Percentiles rank a stretch among this genome's conserved stretches.
These are phyloP conservation scores for Trichoderma lentiforme DNA, from an alignment of 2,329 filamentous ascomycete species.

Conservation along the genomic window DNA sequence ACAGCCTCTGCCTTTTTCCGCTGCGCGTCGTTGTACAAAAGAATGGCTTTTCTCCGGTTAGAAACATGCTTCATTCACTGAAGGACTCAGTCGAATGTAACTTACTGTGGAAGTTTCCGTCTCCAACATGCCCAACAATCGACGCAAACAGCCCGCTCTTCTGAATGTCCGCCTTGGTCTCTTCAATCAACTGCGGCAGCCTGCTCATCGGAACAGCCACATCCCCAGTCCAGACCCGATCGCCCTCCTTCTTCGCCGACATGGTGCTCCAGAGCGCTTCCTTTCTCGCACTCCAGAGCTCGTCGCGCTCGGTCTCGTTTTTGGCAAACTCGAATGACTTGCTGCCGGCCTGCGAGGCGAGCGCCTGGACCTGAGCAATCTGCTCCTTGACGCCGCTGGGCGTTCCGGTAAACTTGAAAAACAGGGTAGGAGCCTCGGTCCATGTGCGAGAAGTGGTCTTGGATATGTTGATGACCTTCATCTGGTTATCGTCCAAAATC, in stretches of 20 bases:
- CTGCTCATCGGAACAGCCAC: conserved; percentile 78
- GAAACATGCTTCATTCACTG: neutral
- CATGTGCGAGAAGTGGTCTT: conserved; percentile 65
- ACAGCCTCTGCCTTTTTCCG: conserved; percentile 64
- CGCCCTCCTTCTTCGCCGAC: conserved; percentile 60
- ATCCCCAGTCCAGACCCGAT: conserved; percentile 81
- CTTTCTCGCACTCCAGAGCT: conserved; percentile 81
- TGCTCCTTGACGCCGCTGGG: conserved; percentile 73
- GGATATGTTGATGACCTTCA: conserved; percentile 65
- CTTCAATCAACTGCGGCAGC: conserved; percentile 72
- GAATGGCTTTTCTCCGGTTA: conserved; percentile 40
- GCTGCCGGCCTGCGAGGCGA: conserved; percentile 60
- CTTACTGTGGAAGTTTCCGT: conserved; percentile 72
- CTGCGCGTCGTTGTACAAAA: conserved; percentile 63
- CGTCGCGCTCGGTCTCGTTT: conserved; percentile 64
- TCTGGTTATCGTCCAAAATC: conserved; percentile 88
- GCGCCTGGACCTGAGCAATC: conserved; percentile 60
- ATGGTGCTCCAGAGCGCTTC: conserved; percentile 80
- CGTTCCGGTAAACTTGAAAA: conserved; percentile 81
- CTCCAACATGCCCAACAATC: conserved; percentile 70
- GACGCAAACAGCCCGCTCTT: conserved; percentile 44
- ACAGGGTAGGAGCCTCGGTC: conserved; percentile 71
- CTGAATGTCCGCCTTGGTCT: conserved; percentile 53
- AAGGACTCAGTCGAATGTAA: conserved; percentile 6
- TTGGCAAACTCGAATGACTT: conserved; percentile 75